Conservation (phyloP, 108 stramenopile species). For the Aurantiochytrium sp. region DNA sequence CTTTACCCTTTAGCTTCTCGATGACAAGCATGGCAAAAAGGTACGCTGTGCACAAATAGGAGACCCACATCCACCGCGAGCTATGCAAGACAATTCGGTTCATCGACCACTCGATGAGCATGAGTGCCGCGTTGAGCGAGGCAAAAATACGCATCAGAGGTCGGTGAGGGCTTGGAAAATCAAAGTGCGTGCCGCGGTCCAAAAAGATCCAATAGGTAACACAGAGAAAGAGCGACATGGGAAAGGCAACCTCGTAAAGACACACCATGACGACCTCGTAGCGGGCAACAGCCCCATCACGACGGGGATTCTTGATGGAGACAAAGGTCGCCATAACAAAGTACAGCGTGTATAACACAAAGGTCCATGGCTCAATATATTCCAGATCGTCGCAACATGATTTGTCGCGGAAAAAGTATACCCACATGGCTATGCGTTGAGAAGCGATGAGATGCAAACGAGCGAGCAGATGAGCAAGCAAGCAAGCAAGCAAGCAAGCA, state of each 20-base stretch:
- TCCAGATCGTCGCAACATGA: background rate
- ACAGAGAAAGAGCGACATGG: background rate
- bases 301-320: background rate
- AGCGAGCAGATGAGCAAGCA: too few species aligned
- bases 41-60: background rate
- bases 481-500: too few species aligned
- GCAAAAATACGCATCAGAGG: background rate
- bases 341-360: background rate
- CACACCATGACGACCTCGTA: background rate
- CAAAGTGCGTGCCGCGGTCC: background rate
- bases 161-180: background rate
- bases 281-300: background rate
- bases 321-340: background rate
- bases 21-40: background rate
- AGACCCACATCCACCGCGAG: background rate
- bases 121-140: background rate
- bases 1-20: background rate
- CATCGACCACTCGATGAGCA: background rate
- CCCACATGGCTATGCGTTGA: background rate
- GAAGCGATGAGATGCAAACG: too few species aligned
- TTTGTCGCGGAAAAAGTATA: background rate
- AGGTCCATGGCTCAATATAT: background rate
- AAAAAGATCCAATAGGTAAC: background rate
- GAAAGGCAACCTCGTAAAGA: background rate
- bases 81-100: constrained; percentile 4